Percentiles rank a stretch among this genome's conserved stretches.
phyloP scores from a whole-genome alignment of 192 early-diverging fungal genomes.

The Umbelopsis sp. region DNA sequence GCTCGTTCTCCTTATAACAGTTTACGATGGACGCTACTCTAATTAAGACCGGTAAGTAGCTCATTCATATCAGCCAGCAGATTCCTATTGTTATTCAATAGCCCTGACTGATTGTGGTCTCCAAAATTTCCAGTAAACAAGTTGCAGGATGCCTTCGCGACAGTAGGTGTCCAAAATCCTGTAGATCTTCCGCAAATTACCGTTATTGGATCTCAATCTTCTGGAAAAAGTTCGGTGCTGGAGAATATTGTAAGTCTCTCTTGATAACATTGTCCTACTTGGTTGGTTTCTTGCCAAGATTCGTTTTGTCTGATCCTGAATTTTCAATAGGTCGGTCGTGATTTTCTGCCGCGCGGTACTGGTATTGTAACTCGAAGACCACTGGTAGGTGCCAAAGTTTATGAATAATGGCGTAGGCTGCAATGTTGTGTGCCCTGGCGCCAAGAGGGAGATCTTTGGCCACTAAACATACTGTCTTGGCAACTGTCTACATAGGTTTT shows the following conservation, averaged over 20 bases:
- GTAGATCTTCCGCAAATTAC: slow-evolving; percentile 89
- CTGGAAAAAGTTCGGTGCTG: slow-evolving; percentile 96
- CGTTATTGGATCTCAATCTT: slow-evolving; percentile 84
- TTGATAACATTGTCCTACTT: background rate
- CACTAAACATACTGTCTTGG: background rate
- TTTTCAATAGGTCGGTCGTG: slow-evolving; percentile 69
- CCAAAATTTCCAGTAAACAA: slow-evolving; percentile 65
- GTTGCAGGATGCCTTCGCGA: slow-evolving; percentile 87
- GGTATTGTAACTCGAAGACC: slow-evolving; percentile 98
- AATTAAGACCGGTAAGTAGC: slow-evolving; percentile 51
- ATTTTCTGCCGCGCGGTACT: slow-evolving; percentile 96
- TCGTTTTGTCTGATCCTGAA: background rate
- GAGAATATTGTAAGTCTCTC: slow-evolving; percentile 84
- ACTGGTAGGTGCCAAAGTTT: slow-evolving; percentile 56
- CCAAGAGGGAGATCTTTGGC: background rate
- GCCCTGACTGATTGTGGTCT: background rate
- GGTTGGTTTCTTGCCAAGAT: background rate
- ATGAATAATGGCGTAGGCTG: background rate
- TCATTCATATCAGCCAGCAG: background rate
- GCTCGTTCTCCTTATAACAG: background rate
- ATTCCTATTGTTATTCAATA: background rate
- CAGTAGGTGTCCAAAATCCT: slow-evolving; percentile 88
- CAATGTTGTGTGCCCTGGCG: background rate
- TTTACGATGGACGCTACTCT: slow-evolving; percentile 53
- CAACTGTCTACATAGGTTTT: slow-evolving; percentile 48